Evolutionary conservation across 2,329 filamentous ascomycete species (phyloP), one percentile per base, ranked within the genome.

Genomic region (Lithohypha guttulata): DNA sequence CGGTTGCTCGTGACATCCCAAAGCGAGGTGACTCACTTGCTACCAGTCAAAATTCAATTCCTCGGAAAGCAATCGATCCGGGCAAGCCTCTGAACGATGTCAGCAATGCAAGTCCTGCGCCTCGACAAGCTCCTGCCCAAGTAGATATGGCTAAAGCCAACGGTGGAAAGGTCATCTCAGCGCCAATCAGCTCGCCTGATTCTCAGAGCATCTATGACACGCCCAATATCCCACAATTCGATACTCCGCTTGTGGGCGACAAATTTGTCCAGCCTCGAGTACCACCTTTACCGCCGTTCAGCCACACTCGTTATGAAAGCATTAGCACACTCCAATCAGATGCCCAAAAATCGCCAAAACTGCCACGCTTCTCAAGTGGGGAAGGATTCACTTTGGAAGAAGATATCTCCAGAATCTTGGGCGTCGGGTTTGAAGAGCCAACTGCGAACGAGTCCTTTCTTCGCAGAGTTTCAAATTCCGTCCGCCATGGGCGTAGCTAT

Each of bases 321-420:
- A 55, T 62, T 15, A 65, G 58, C 44, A 63, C 69, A 9, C 41
- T 58, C 2, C 56, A 60, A 22, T 56, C 57, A 9, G 60, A 63
- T 29, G 42, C 54, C 9, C 73, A 75, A 49, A 59, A 61, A 26
- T 83, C 80, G 7, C 78, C 81, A 7, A 78, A 77, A 51, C 65
- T 84, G 46, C 75, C 81, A 48, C 71, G 79, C 53, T 84, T 75
- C 45, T 93, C 81, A 59, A 72, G 75, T 29, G 84, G 84, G 37
- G 84, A 79, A 39, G 86, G 93, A 49, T 91, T 95, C 55, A 91
- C 82, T 43, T 78, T 94, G 79, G 89, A 96, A 49, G 87, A 95
- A 59, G 91, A 96, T 56, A 85, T 95, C 76, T 82, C 84, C 39
- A 80, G 87, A 42, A 89, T 95, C 42, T 69, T 94, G 43, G 81